These are phyloP conservation scores for Anisodus tanguticus DNA, from an alignment of 257 asterid species.

Conservation along the genomic window DNA sequence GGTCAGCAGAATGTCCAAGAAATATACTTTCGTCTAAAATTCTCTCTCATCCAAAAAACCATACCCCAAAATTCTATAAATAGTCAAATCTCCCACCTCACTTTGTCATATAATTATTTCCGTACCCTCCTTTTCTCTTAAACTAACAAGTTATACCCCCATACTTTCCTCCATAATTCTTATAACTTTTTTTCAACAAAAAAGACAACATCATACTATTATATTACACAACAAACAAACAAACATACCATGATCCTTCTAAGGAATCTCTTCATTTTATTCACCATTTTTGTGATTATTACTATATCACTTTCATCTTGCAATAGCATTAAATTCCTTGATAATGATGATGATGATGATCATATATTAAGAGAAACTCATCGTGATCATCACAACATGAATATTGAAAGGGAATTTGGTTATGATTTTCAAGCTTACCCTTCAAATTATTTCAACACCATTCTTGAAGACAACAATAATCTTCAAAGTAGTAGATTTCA, in stretches of 20 bases:
- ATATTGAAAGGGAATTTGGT: conserved; percentile 42
- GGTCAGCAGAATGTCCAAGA: conserved; percentile 29
- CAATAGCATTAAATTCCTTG: not conserved
- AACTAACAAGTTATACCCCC: conserved; percentile 26
- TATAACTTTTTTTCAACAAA: not conserved
- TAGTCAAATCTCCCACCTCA: not conserved
- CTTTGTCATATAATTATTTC: conserved; percentile 19
- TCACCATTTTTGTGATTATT: not conserved
- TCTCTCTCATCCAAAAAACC: not conserved
- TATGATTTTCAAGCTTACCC: conserved; percentile 50
- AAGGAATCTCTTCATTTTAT: not conserved
- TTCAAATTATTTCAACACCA: conserved; percentile 33
- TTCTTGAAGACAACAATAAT: conserved; percentile 27
- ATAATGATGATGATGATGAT: not conserved
- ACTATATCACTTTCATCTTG: conserved; percentile 24
- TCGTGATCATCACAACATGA: not conserved
- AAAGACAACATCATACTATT: not conserved
- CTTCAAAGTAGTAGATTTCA: conserved; percentile 27
- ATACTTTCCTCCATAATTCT: conserved; percentile 23
- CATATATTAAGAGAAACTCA: not conserved
- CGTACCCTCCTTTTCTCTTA: not conserved
- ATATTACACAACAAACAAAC: not conserved
- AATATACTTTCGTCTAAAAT: conserved; percentile 6
- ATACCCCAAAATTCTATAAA: conserved; percentile 3
- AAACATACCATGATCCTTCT: not conserved